Evolutionary conservation across 2,329 filamentous ascomycete species (phyloP), one percentile per base, ranked within the genome.

Genomic region (Fusarium chaquense): DNA sequence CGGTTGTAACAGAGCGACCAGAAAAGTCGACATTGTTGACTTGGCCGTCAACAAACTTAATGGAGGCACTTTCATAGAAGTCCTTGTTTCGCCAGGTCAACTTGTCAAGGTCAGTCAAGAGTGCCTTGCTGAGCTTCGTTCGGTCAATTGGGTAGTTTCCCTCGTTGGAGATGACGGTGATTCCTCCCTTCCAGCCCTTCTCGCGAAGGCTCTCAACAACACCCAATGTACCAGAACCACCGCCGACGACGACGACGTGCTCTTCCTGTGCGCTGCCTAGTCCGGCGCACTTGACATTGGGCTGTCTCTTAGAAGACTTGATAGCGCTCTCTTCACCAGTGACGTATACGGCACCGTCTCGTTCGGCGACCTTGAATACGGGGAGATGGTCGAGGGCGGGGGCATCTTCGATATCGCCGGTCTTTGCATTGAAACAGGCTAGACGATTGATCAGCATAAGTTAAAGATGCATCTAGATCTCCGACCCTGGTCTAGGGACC

Each of bases 331-430:
- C 91, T 32, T 95, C 92, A 26, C 91, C 94, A 41, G 90, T 90
- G 69, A 99, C 88, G 78, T 94, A 98, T 3, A 98, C 90, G 7
- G 87, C 91, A 33, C 93, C 94, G 73, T 96, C 89, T 76, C 91
- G 94, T 78, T 97, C 90, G 33, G 89, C 83, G 33, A 98, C 84
- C 55, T 93, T 89, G 82, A 97, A 99, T 52, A 91, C 90, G 46
- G 92, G 87, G 28, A 99, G 83, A n/a, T 92, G 86, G 75, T 98
- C 93, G 28, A 97, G 87, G 3, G 93, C 96, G 0, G 96, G 96
- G 1, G 95, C 94, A 77, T 98, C 93, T 81, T 99, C 96, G 62
- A 98, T 92, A 75, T 99, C 96, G 55, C 96, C 96, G 8, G 92
- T 97, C 58, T 87, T 86, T 68, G 93, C 89, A 68, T 93, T 96